These are phyloP conservation scores for Helminthosporium solani DNA, from an alignment of 2,329 filamentous ascomycete genomes.

Conservation along the genomic window DNA sequence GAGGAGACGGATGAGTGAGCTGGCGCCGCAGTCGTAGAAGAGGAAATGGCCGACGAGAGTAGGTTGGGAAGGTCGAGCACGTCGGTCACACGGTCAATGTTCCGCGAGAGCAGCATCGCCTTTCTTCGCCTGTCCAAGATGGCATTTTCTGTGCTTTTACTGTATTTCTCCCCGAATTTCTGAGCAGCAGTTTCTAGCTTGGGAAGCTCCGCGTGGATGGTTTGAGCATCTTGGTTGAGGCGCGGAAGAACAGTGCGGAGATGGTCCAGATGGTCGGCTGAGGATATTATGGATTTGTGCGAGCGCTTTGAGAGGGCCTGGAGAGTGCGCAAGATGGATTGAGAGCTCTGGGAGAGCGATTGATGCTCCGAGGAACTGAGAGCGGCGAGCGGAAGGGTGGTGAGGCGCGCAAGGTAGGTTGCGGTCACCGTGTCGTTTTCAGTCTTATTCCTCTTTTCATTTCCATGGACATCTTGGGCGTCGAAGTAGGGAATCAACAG, in stretches of 20 bases:
- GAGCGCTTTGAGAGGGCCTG: conserved; percentile 89
- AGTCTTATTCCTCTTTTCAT: too few relatives aligned
- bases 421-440: conserved; percentile 56
- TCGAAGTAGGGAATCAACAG: conserved; percentile 66
- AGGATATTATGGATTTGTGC: conserved; percentile 79
- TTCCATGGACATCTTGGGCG: conserved; percentile 38
- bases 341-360: conserved; percentile 75
- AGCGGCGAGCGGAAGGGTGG: conserved; percentile 72
- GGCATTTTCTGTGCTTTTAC: conserved; percentile 64
- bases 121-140: conserved; percentile 73
- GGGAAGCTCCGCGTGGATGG: conserved; percentile 72
- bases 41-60: conserved; percentile 74
- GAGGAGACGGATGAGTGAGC: conserved; percentile 30
- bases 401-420: conserved; percentile 74
- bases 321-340: conserved; percentile 77
- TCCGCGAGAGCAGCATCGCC: conserved; percentile 77
- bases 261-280: conserved; percentile 73
- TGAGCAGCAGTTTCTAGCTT: conserved; percentile 76
- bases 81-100: conserved; percentile 85
- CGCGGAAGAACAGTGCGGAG: conserved; percentile 70
- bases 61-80: conserved; percentile 87
- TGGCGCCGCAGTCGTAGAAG: conserved; percentile 54
- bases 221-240: conserved; percentile 64
- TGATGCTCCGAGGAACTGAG: conserved; percentile 75
- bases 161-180: conserved; percentile 79